Conservation (phyloP, 495 filamentous ascomycete genomes). For the Penicillium goetzii region DNA sequence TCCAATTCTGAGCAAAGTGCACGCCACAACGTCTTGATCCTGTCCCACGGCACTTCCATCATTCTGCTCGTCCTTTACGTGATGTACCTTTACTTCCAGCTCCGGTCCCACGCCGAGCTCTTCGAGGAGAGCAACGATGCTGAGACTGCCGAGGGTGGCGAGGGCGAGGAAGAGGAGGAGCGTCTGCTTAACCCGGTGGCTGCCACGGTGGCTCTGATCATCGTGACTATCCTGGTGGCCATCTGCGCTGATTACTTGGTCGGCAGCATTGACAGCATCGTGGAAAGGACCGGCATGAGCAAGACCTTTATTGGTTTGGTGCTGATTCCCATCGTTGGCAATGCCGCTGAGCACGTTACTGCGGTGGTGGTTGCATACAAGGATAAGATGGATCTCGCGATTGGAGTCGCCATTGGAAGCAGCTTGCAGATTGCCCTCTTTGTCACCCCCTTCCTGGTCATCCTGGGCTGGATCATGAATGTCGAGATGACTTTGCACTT, state of each 20-base stretch:
- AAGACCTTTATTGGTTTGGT: slow-evolving; percentile 97
- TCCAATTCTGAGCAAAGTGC: slow-evolving; percentile 29
- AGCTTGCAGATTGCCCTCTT: slow-evolving; percentile 94
- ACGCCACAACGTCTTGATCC: slow-evolving; percentile 66
- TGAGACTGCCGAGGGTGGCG: slow-evolving; percentile 39
- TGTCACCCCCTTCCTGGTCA: slow-evolving; percentile 87
- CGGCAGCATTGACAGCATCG: slow-evolving; percentile 87
- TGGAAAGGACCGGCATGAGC: slow-evolving; percentile 80
- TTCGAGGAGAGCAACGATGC: slow-evolving; percentile 67
- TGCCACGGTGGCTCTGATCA: slow-evolving; percentile 71
- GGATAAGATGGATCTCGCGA: slow-evolving; percentile 97
- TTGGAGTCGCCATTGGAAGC: slow-evolving; percentile 91
- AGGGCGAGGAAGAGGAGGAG: slow-evolving; percentile 59
- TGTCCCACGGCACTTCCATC: slow-evolving; percentile 89
- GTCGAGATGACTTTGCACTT: slow-evolving; percentile 90
- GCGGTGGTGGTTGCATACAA: slow-evolving; percentile 90
- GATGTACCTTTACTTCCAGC: slow-evolving; percentile 89
- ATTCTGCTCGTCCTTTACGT: slow-evolving; percentile 88
- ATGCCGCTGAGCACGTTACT: slow-evolving; percentile 96
- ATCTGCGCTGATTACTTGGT: slow-evolving; percentile 94
- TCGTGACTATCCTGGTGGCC: slow-evolving; percentile 82
- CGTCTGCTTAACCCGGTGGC: slow-evolving; percentile 70
- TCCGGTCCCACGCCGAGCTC: slow-evolving; percentile 75
- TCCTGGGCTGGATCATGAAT: slow-evolving; percentile 87
- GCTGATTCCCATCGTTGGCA: slow-evolving; percentile 94